phyloP scores from a whole-genome alignment of 2,329 filamentous ascomycete genomes.

The Arthrobotrys entomopaga region DNA sequence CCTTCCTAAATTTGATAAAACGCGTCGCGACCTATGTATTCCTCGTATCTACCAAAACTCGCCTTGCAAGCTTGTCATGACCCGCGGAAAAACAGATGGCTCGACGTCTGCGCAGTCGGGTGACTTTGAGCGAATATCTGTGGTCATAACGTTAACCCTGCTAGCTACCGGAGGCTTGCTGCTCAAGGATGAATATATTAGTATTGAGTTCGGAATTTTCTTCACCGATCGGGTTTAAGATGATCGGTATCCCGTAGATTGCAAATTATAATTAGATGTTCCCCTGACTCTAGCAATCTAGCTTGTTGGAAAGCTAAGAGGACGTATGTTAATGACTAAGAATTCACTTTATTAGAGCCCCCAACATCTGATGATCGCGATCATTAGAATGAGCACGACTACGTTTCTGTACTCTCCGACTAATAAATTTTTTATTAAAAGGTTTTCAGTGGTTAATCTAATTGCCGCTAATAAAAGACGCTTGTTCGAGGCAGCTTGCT shows the following conservation, averaged over 20 bases:
- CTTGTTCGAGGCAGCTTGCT: no score
- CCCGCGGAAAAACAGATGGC: not conserved
- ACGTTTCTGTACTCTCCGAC: not conserved
- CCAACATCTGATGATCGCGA: not conserved
- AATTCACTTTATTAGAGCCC: constrained; percentile 1
- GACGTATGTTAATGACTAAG: not conserved
- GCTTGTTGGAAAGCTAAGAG: no score
- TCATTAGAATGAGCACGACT: not conserved
- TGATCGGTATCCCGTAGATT: no score
- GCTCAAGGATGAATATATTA: constrained; percentile 1
- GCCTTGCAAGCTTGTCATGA: not conserved
- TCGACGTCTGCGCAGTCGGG: no score
- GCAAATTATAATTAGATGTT: no score
- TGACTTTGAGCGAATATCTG: not conserved
- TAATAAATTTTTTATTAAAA: no score
- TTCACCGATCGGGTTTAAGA: not conserved
- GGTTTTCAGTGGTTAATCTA: no score
- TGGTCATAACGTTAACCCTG: not conserved
- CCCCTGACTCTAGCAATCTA: no score
- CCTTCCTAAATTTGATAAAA: not conserved
- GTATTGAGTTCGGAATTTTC: not conserved
- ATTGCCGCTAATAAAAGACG: no score
- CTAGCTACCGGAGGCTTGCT: not conserved
- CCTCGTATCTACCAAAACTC: not conserved
- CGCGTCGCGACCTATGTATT: not conserved